Conservation (phyloP, 805 yeast species). For the Candida maris region DNA sequence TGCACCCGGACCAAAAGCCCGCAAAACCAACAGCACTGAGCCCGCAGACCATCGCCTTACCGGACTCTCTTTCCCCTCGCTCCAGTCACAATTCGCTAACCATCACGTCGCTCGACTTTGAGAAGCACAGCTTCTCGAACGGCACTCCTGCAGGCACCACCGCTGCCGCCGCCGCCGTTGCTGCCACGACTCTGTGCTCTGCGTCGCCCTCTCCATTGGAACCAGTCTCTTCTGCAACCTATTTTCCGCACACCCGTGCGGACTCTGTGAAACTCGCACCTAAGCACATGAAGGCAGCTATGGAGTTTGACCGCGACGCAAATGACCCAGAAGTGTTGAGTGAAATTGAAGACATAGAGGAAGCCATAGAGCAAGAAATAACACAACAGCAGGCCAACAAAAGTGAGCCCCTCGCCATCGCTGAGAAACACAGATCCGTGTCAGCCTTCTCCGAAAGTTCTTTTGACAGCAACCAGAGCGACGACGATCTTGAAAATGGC, state of each 20-base stretch:
- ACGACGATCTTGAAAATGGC: neutral
- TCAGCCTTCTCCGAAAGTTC: constrained; percentile 3
- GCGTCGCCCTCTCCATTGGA: constrained; percentile 36
- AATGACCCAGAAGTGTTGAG: constrained; percentile 21
- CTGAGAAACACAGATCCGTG: neutral
- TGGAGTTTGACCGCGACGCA: constrained; percentile 41
- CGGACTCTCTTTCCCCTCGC: constrained; percentile 3
- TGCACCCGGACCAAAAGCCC: too few relatives aligned
- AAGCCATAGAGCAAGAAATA: constrained; percentile 19
- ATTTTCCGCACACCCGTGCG: constrained; percentile 60
- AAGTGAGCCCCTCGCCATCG: neutral
- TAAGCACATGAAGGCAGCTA: constrained; percentile 47
- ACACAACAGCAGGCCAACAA: constrained; percentile 1
- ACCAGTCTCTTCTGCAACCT: constrained; percentile 68
- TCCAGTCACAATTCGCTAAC: constrained; percentile 11
- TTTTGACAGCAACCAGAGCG: constrained; percentile 1
- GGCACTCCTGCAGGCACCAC: constrained; percentile 1
- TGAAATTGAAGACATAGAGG: constrained; percentile 25
- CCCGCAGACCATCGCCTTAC: constrained; percentile 4
- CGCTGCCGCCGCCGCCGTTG: neutral
- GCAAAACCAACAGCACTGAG: neutral
- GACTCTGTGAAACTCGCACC: constrained; percentile 21
- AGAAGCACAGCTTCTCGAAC: constrained; percentile 6
- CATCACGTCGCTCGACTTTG: constrained; percentile 16
- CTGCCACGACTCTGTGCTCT: constrained; percentile 5